Evolutionary conservation across 805 yeast species (phyloP).

Genomic region (Ogataea thermomethanolica): DNA sequence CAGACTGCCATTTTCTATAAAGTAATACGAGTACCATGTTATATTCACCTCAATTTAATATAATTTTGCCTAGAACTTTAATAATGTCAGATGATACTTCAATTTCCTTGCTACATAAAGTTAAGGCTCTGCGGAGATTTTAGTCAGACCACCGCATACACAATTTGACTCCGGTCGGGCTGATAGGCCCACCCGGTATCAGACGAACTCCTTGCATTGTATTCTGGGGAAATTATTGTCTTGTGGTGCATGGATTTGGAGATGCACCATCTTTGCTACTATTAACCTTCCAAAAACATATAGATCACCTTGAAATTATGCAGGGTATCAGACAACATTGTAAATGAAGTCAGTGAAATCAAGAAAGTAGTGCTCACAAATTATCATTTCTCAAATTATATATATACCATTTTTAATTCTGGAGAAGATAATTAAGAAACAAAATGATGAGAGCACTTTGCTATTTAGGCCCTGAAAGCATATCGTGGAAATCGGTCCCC

Average conservation of each 20-base stretch:
- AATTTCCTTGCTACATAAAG: neutral
- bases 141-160: no score
- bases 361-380: no score
- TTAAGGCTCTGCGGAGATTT: no score
- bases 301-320: no score
- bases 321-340: no score
- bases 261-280: neutral
- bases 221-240: no score
- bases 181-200: no score
- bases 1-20: slow-evolving; percentile 36
- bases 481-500: slow-evolving; percentile 36
- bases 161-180: no score
- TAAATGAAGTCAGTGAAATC: no score
- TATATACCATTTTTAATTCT: no score
- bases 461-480: slow-evolving; percentile 42
- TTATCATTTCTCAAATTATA: no score
- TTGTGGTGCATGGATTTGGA: neutral
- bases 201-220: no score
- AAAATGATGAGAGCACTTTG: slow-evolving; percentile 45
- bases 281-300: neutral
- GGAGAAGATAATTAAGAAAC: neutral
- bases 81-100: neutral
- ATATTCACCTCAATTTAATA: neutral
- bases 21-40: neutral
- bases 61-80: neutral